These are phyloP conservation scores for Hortiboletus campestris DNA, from an alignment of 768 basidiomycete genomes.

Conservation along the genomic window DNA sequence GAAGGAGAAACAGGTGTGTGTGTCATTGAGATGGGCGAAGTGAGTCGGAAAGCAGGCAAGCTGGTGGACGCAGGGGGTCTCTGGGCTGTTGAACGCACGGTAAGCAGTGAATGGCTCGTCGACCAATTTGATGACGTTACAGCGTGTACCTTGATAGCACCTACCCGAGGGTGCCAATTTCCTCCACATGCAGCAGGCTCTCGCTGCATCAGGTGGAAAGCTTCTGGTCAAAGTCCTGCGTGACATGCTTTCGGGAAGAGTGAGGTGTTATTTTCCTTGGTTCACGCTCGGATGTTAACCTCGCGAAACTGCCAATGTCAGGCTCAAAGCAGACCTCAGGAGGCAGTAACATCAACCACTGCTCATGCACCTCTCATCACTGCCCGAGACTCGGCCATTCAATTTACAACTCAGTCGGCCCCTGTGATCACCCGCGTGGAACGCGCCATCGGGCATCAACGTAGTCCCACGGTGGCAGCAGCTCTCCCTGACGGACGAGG, in stretches of 20 bases:
- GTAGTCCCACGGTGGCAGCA: constrained; percentile 17
- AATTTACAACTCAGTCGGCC: constrained; percentile 24
- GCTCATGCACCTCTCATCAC: constrained; percentile 48
- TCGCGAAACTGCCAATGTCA: constrained; percentile 24
- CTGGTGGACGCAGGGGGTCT: constrained; percentile 74
- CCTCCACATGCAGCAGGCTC: constrained; percentile 47
- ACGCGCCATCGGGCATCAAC: constrained; percentile 31
- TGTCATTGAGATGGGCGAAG: constrained; percentile 72
- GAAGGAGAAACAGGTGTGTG: constrained; percentile 75
- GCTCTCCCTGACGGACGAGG: constrained; percentile 29
- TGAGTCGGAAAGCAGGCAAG: constrained; percentile 47
- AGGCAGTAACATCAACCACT: constrained; percentile 21
- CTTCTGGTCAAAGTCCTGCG: constrained; percentile 71
- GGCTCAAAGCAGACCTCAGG: constrained; percentile 53
- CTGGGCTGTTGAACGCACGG: constrained; percentile 54
- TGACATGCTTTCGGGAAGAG: constrained; percentile 56
- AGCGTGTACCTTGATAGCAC: constrained; percentile 36
- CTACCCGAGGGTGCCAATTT: constrained; percentile 56
- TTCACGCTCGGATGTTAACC: background rate
- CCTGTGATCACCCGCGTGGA: constrained; percentile 19
- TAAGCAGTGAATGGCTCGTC: constrained; percentile 35
- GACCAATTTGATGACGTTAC: background rate
- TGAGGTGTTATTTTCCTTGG: constrained; percentile 24
- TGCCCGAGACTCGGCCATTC: constrained; percentile 12
- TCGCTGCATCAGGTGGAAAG: constrained; percentile 65